Percentiles rank a stretch among this genome's conserved stretches.
These are phyloP conservation scores for Melampsora larici-populina DNA, from an alignment of 1,284 basidiomycete genomes.

Conservation along the genomic window DNA sequence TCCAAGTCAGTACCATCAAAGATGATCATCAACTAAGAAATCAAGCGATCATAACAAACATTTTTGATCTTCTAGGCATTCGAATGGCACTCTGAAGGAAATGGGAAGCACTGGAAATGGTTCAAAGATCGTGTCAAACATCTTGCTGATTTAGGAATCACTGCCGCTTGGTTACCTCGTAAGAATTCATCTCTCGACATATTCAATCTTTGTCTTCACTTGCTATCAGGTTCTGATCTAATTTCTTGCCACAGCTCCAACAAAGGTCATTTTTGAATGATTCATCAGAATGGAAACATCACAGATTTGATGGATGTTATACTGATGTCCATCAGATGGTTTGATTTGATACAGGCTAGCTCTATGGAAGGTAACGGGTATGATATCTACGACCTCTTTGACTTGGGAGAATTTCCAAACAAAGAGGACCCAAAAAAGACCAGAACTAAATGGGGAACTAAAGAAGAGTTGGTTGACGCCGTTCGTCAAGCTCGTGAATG, in stretches of 20 bases:
- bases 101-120: slow-evolving; percentile 71
- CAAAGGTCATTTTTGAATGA: neutral
- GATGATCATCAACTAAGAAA: neutral
- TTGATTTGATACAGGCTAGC: slow-evolving; percentile 54
- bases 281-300: neutral
- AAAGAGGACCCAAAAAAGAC: slow-evolving; percentile 63
- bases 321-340: no score
- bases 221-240: neutral
- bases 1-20: neutral
- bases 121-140: slow-evolving; percentile 67
- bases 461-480: slow-evolving; percentile 70
- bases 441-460: slow-evolving; percentile 85
- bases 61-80: slow-evolving; percentile 21
- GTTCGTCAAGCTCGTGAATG: slow-evolving; percentile 58
- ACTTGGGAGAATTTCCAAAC: slow-evolving; percentile 82
- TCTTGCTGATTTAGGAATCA: slow-evolving; percentile 74
- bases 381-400: slow-evolving; percentile 56
- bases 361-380: slow-evolving; percentile 56
- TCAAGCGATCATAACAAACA: neutral
- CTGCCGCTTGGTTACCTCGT: slow-evolving; percentile 66
- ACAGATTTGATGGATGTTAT: slow-evolving; percentile 47
- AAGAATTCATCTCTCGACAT: slow-evolving; percentile 44
- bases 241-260: neutral
- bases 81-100: slow-evolving; percentile 57
- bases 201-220: neutral